Conservation (phyloP, 495 filamentous ascomycete species). For the Darksidea phi region DNA sequence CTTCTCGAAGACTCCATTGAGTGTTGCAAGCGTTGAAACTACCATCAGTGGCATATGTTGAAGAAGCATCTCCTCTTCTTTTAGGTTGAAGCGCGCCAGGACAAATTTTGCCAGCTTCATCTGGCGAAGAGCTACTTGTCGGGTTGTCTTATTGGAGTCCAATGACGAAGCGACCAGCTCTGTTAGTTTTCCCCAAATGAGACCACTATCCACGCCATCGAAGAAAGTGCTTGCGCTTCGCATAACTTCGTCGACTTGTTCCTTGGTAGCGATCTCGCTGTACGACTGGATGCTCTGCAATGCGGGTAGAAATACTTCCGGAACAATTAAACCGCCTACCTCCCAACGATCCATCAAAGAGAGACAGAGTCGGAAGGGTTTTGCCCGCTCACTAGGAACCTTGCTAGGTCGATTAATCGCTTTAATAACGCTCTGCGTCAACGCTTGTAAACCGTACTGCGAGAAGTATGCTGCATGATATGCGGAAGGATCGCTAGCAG, state of each 20-base stretch:
- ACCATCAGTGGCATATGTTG: conserved; percentile 77
- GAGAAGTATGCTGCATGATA: conserved; percentile 71
- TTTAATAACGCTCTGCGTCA: conserved; percentile 71
- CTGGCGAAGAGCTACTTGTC: conserved; percentile 52
- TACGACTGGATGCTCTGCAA: conserved; percentile 73
- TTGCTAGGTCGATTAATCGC: conserved; percentile 63
- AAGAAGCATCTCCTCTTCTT: conserved; percentile 92
- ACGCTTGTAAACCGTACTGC: conserved; percentile 67
- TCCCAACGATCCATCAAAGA: conserved; percentile 99
- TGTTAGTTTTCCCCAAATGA: conserved; percentile 85
- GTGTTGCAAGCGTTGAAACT: conserved; percentile 64
- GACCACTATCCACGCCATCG: conserved; percentile 88
- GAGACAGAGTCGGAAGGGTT: conserved; percentile 84
- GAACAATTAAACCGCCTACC: conserved; percentile 83
- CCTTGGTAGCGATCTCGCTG: conserved; percentile 57
- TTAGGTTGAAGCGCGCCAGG: conserved; percentile 83
- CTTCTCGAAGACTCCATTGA: conserved; percentile 41
- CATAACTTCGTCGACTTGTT: conserved; percentile 80
- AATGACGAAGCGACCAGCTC: conserved; percentile 59
- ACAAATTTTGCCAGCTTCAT: conserved; percentile 79
- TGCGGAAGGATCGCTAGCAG: conserved; percentile 46
- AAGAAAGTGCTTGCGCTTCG: conserved; percentile 94
- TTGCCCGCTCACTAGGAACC: conserved; percentile 68
- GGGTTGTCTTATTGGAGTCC: conserved; percentile 43
- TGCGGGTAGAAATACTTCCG: conserved; percentile 83